Conservation (phyloP, 2,329 filamentous ascomycete species). For the Penicillium sp. region DNA sequence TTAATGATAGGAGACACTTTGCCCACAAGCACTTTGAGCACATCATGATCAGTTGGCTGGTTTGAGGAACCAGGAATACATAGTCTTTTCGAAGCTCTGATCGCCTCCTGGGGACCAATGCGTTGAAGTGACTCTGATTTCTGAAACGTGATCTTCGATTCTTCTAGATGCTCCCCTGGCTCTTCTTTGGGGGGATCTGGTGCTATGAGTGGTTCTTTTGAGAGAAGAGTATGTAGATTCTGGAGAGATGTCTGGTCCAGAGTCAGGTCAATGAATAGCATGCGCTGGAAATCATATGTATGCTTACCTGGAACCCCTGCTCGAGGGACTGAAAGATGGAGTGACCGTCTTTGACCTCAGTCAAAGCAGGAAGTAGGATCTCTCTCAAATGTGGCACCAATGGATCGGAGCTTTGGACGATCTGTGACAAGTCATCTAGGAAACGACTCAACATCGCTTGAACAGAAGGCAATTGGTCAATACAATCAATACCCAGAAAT, state of each 20-base stretch:
- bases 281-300: neutral
- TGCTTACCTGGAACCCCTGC: slow-evolving; percentile 35
- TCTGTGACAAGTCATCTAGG: slow-evolving; percentile 28
- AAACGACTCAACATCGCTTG: slow-evolving; percentile 34
- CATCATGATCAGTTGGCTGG: slow-evolving; percentile 33
- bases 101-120: slow-evolving; percentile 20
- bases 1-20: slow-evolving; percentile 38
- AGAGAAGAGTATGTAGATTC: slow-evolving; percentile 14
- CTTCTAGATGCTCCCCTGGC: neutral
- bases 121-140: slow-evolving; percentile 8
- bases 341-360: slow-evolving; percentile 24
- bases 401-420: slow-evolving; percentile 19
- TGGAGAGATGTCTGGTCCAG: slow-evolving; percentile 27
- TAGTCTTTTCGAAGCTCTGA: slow-evolving; percentile 36
- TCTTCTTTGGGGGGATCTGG: neutral
- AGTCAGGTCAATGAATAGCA: slow-evolving; percentile 16
- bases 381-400: slow-evolving; percentile 27
- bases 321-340: slow-evolving; percentile 25
- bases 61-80: slow-evolving; percentile 37
- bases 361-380: slow-evolving; percentile 27
- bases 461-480: slow-evolving; percentile 26
- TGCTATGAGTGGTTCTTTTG: neutral
- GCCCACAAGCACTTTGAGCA: slow-evolving; percentile 36
- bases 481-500: slow-evolving; percentile 27
- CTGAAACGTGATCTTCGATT: slow-evolving; percentile 8